Conservation (phyloP, 2,329 filamentous ascomycete genomes). For the Monosporascus sp. region DNA sequence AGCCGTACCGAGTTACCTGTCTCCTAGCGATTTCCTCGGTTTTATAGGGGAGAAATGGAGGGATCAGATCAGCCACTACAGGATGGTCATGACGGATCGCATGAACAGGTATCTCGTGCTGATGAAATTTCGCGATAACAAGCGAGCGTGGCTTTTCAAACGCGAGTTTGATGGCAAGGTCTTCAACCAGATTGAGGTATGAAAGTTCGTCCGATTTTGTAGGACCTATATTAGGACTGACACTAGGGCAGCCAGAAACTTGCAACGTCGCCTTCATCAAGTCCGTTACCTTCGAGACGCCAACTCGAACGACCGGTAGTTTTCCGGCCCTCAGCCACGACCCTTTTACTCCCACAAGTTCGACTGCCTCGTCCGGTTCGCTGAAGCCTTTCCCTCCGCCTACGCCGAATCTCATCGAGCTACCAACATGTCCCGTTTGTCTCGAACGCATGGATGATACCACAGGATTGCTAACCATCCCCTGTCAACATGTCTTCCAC, state of each 20-base stretch:
- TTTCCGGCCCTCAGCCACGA: slow-evolving; percentile 59
- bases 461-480: slow-evolving; percentile 87
- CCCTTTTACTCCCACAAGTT: slow-evolving; percentile 51
- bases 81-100: slow-evolving; percentile 84
- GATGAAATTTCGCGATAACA: slow-evolving; percentile 81
- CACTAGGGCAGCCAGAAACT: slow-evolving; percentile 66
- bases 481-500: slow-evolving; percentile 97
- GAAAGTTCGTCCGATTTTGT: slow-evolving; percentile 23
- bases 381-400: slow-evolving; percentile 58
- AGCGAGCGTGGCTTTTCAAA: slow-evolving; percentile 73
- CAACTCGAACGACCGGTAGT: slow-evolving; percentile 40
- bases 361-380: slow-evolving; percentile 32
- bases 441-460: slow-evolving; percentile 98
- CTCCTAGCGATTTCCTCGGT: slow-evolving; percentile 82
- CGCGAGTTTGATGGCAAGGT: slow-evolving; percentile 86
- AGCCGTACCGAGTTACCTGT: slow-evolving; percentile 90
- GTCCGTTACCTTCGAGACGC: slow-evolving; percentile 77
- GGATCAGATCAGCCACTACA: slow-evolving; percentile 83
- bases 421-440: slow-evolving; percentile 94
- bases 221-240: slow-evolving; percentile 12
- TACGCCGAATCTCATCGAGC: slow-evolving; percentile 80
- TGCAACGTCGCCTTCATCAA: slow-evolving; percentile 95
- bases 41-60: slow-evolving; percentile 87
- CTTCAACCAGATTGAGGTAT: slow-evolving; percentile 85
- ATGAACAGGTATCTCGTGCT: slow-evolving; percentile 93